Evolutionary conservation across 2,329 filamentous ascomycete genomes (phyloP).

Genomic region (Ceratocystiopsis minuta): DNA sequence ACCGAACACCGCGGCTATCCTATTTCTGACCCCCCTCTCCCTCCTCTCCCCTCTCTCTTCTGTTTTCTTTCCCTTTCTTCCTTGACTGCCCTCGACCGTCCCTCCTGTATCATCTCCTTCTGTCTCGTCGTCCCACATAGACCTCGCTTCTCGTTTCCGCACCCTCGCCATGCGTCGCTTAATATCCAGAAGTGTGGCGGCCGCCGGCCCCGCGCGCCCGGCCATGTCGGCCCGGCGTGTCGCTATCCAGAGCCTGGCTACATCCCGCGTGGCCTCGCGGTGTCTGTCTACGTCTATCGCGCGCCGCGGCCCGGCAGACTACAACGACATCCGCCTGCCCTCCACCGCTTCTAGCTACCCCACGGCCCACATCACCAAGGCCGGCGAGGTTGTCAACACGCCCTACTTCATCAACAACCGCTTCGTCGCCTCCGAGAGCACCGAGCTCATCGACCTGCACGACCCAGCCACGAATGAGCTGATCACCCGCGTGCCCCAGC

Average conservation of each 20-base stretch:
- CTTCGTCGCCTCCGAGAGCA: slow-evolving; percentile 49
- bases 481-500: slow-evolving; percentile 67
- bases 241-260: slow-evolving; percentile 9
- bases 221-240: slow-evolving; percentile 14
- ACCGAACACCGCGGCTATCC: not conserved
- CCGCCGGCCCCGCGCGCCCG: slow-evolving; percentile 16
- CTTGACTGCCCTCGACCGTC: not conserved
- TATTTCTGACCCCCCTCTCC: not conserved
- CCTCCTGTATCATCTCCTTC: not conserved
- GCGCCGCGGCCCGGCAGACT: slow-evolving; percentile 31
- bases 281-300: slow-evolving; percentile 39
- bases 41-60: not conserved
- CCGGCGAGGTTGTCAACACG: slow-evolving; percentile 46
- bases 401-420: slow-evolving; percentile 71
- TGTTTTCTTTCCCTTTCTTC: not conserved
- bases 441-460: slow-evolving; percentile 60
- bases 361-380: slow-evolving; percentile 48
- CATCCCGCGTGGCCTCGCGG: slow-evolving; percentile 21
- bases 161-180: slow-evolving; percentile 25
- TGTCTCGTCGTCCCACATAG: not conserved
- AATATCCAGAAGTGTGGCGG: slow-evolving; percentile 21
- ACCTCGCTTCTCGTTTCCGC: not conserved
- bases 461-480: slow-evolving; percentile 77
- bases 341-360: slow-evolving; percentile 46
- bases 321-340: slow-evolving; percentile 23